Conservation (phyloP, 306 rosid genomes). For the Vigna reflexopilosa region DNA sequence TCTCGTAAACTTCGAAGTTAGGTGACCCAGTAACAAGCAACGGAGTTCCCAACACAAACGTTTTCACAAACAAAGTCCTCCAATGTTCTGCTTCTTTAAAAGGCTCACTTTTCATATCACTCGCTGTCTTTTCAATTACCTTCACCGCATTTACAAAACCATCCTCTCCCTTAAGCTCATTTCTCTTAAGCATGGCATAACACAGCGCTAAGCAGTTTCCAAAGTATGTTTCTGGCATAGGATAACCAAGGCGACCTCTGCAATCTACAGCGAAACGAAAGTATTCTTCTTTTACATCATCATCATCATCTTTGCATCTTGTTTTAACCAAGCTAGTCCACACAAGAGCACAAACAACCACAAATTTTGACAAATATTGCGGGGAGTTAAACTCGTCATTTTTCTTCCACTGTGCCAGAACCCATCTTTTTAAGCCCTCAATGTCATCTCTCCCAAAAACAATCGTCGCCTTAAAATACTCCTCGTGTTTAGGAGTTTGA, state of each 20-base stretch:
- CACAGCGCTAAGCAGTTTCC: slow-evolving; percentile 49
- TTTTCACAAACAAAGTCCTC: slow-evolving; percentile 33
- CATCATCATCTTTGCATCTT: slow-evolving; percentile 15
- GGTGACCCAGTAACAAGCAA: slow-evolving; percentile 46
- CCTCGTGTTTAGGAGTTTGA: not conserved
- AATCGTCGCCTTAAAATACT: slow-evolving; percentile 35
- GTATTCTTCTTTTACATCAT: slow-evolving; percentile 20
- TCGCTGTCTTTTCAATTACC: slow-evolving; percentile 35
- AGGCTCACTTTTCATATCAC: slow-evolving; percentile 35
- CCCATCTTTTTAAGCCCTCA: slow-evolving; percentile 33
- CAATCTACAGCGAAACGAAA: slow-evolving; percentile 50
- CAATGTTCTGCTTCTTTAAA: slow-evolving; percentile 37
- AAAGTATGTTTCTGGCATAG: slow-evolving; percentile 41
- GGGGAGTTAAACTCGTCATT: not conserved
- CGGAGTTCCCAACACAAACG: slow-evolving; percentile 39
- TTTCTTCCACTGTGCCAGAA: slow-evolving; percentile 9
- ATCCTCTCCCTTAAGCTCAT: slow-evolving; percentile 35
- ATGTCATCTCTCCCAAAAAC: slow-evolving; percentile 40
- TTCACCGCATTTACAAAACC: slow-evolving; percentile 48
- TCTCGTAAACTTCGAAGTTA: slow-evolving; percentile 47
- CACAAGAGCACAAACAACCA: slow-evolving; percentile 46
- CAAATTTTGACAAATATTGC: slow-evolving; percentile 41
- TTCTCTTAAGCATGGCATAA: slow-evolving; percentile 39
- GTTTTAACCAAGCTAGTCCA: slow-evolving; percentile 44
- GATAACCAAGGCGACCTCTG: slow-evolving; percentile 42